These are phyloP conservation scores for Bryoglossum gracile DNA, from an alignment of 495 filamentous ascomycete species.

Conservation along the genomic window DNA sequence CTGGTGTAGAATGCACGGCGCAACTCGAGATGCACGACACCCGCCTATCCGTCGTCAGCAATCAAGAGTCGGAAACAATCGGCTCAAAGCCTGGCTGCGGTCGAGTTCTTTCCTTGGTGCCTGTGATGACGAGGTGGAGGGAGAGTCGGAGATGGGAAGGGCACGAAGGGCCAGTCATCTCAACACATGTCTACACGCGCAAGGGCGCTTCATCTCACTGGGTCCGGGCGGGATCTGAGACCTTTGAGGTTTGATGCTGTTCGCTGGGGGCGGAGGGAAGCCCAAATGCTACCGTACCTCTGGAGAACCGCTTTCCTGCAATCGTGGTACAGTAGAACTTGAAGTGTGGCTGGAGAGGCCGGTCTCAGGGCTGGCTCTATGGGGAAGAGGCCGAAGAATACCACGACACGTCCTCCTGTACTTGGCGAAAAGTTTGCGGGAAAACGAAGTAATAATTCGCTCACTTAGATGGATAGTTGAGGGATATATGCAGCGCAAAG, in stretches of 20 bases:
- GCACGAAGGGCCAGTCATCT: too few relatives aligned
- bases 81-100: conserved; percentile 12
- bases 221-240: too few relatives aligned
- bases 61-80: conserved; percentile 18
- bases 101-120: neutral
- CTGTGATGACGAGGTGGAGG: too few relatives aligned
- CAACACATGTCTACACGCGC: too few relatives aligned
- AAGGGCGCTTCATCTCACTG: too few relatives aligned
- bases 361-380: neutral
- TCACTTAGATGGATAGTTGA: conserved; percentile 3
- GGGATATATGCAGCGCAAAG: conserved; percentile 8
- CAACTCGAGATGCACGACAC: conserved; percentile 5
- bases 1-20: neutral
- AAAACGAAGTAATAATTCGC: too few relatives aligned
- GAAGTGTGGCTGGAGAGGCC: conserved; percentile 16
- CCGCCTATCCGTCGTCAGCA: conserved; percentile 6
- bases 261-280: too few relatives aligned
- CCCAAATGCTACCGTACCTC: too few relatives aligned
- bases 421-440: neutral
- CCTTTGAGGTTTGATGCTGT: too few relatives aligned
- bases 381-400: neutral
- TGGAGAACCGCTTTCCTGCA: too few relatives aligned
- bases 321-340: too few relatives aligned
- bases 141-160: too few relatives aligned
- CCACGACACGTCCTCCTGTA: neutral